These are phyloP conservation scores for Staphylotrichum tortipilum DNA, from an alignment of 495 filamentous ascomycete species.

Conservation along the genomic window DNA sequence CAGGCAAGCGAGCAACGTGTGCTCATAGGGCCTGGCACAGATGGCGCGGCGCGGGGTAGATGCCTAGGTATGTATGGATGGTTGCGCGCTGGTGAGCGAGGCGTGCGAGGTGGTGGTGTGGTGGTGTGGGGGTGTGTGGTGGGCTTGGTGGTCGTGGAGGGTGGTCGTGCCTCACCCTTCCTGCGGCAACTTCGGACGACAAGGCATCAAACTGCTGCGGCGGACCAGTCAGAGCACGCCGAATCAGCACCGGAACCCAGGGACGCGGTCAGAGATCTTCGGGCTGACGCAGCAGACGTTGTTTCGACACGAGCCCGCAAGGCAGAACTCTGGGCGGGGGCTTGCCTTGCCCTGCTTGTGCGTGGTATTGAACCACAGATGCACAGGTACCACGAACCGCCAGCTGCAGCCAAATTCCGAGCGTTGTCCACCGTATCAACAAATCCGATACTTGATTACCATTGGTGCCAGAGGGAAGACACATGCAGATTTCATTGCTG, in stretches of 20 bases:
- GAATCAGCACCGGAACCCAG: not conserved
- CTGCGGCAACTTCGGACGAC: slow-evolving; percentile 3
- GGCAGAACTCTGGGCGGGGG: not conserved
- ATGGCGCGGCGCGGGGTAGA: too few species aligned
- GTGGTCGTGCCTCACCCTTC: too few species aligned
- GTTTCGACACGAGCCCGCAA: not conserved
- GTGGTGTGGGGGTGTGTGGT: too few species aligned
- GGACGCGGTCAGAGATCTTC: not conserved
- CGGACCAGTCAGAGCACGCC: not conserved
- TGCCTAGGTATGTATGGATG: too few species aligned
- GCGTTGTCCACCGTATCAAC: too few species aligned
- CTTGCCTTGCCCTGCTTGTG: not conserved
- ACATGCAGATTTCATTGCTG: too few species aligned
- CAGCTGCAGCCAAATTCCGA: not conserved
- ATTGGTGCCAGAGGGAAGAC: too few species aligned
- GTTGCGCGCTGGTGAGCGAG: too few species aligned
- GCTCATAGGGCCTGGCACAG: not conserved
- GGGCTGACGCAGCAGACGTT: not conserved
- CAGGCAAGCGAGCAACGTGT: not conserved
- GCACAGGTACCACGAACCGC: not conserved
- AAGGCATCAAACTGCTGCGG: slow-evolving; percentile 1
- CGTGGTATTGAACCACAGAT: too few species aligned
- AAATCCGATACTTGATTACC: too few species aligned
- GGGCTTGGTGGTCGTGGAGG: too few species aligned
- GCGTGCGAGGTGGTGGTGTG: too few species aligned